Evolutionary conservation across 2,329 filamentous ascomycete species (phyloP).

Genomic region (Trichoderma sp.): DNA sequence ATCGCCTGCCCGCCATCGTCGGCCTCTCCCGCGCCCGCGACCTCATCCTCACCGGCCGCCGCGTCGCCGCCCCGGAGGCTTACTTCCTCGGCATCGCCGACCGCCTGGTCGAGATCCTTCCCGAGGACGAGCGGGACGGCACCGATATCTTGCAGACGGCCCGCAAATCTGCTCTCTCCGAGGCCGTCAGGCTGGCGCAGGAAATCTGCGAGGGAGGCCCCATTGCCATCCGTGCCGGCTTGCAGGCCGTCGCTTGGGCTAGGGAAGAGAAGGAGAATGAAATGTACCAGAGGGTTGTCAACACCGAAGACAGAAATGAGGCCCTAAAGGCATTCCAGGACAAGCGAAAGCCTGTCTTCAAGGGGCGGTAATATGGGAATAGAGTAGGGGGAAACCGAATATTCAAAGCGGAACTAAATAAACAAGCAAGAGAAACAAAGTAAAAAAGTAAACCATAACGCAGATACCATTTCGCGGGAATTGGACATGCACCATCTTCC

Average conservation of each 20-base stretch:
- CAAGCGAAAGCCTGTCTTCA: conserved; percentile 59
- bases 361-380: conserved; percentile 42
- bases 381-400: background rate
- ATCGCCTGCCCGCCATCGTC: conserved; percentile 77
- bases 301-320: conserved; percentile 82
- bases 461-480: background rate
- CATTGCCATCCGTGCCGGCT: conserved; percentile 72
- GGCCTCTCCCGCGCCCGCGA: conserved; percentile 81
- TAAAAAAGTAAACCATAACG: background rate
- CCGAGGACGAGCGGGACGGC: conserved; percentile 47
- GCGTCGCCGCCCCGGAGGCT: conserved; percentile 77
- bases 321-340: conserved; percentile 78
- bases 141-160: conserved; percentile 53
- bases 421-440: background rate
- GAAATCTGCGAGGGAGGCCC: conserved; percentile 91
- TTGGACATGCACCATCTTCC: background rate
- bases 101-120: conserved; percentile 76
- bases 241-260: conserved; percentile 73
- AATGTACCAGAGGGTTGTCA: conserved; percentile 80
- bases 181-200: conserved; percentile 72
- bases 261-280: conserved; percentile 76
- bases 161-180: conserved; percentile 65
- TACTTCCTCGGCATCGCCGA: conserved; percentile 91
- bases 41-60: conserved; percentile 83
- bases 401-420: background rate